Percentiles rank a stretch among this genome's conserved stretches.
phyloP scores from a whole-genome alignment of 371 early-diverging fungal genomes.

The Rhizopus sp. region DNA sequence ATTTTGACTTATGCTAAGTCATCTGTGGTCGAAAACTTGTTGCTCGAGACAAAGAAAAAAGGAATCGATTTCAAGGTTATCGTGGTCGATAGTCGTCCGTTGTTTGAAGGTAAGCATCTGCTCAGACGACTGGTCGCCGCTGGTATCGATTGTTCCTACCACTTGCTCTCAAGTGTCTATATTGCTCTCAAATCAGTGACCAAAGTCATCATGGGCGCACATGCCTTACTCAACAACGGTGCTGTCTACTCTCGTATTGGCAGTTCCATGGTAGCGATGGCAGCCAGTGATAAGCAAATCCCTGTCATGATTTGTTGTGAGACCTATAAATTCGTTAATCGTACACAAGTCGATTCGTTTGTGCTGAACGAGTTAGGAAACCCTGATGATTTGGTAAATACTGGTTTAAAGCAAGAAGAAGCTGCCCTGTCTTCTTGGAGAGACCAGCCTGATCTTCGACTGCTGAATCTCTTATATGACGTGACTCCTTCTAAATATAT shows the following conservation, averaged over 20 bases:
- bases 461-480: slow-evolving; percentile 91
- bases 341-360: slow-evolving; percentile 92
- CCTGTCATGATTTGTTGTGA: slow-evolving; percentile 97
- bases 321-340: slow-evolving; percentile 94
- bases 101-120: slow-evolving; percentile 81
- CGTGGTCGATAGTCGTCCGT: slow-evolving; percentile 91
- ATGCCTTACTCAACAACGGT: slow-evolving; percentile 91
- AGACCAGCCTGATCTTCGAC: slow-evolving; percentile 68
- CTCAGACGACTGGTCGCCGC: slow-evolving; percentile 63
- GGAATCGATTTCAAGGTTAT: slow-evolving; percentile 90
- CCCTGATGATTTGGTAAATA: slow-evolving; percentile 78
- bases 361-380: slow-evolving; percentile 94
- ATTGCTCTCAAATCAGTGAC: slow-evolving; percentile 85
- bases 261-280: slow-evolving; percentile 91
- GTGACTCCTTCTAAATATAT: slow-evolving; percentile 94
- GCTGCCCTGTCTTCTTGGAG: slow-evolving; percentile 64
- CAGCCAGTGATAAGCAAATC: slow-evolving; percentile 84
- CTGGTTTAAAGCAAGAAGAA: slow-evolving; percentile 17
- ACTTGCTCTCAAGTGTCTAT: slow-evolving; percentile 65
- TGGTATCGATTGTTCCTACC: slow-evolving; percentile 81
- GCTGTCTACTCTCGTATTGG: slow-evolving; percentile 91
- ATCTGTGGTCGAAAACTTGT: slow-evolving; percentile 77
- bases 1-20: slow-evolving; percentile 91
- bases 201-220: slow-evolving; percentile 94
- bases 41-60: slow-evolving; percentile 76